These are phyloP conservation scores for Diaporthe batatas DNA, from an alignment of 2,329 filamentous ascomycete species.

Conservation along the genomic window DNA sequence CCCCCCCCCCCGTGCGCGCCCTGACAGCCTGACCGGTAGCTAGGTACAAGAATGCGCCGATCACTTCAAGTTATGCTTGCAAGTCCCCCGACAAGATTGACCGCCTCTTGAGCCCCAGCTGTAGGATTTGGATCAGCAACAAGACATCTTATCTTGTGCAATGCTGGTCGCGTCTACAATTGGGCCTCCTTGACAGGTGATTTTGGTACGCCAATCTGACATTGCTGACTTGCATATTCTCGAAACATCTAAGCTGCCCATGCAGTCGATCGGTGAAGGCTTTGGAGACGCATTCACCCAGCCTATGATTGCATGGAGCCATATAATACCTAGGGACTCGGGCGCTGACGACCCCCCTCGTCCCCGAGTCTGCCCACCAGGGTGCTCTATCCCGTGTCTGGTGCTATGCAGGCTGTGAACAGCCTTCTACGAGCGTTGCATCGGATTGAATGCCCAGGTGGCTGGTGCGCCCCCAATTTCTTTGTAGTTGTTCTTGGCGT, in stretches of 20 bases:
- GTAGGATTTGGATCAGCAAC: too few relatives aligned
- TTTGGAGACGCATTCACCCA: neutral
- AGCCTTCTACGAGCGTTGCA: too few relatives aligned
- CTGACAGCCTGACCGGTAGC: neutral
- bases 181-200: neutral
- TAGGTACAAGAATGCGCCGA: too few relatives aligned
- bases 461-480: neutral
- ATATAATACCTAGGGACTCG: neutral
- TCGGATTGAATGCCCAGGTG: neutral
- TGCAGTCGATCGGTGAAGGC: slow-evolving; percentile 3
- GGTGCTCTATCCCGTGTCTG: too few relatives aligned
- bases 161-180: neutral
- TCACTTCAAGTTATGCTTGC: too few relatives aligned
- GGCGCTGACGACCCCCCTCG: too few relatives aligned
- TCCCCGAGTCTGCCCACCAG: neutral
- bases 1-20: neutral
- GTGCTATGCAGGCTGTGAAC: too few relatives aligned
- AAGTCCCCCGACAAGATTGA: too few relatives aligned
- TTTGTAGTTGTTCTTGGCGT: neutral
- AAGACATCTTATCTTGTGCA: neutral
- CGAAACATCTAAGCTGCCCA: neutral
- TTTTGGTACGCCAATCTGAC: neutral
- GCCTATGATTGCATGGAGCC: neutral
- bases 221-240: slow-evolving; percentile 15
- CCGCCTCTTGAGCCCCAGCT: too few relatives aligned